Percentiles rank a stretch among this genome's conserved stretches.
Conservation (phyloP, 2,329 filamentous ascomycete genomes). For the Alternaria longipes region DNA sequence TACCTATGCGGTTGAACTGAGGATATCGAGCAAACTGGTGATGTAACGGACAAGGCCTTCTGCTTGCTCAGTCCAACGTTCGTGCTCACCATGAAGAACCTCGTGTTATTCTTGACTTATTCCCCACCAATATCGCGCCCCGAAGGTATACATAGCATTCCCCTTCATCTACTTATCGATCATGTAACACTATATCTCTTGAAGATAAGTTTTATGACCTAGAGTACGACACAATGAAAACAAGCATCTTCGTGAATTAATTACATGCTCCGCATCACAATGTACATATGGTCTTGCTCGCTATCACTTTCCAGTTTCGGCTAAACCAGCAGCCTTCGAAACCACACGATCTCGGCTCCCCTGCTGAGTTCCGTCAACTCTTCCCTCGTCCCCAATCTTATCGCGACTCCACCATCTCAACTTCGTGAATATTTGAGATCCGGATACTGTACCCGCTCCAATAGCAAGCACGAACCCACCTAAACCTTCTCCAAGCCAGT, state of each 20-base stretch:
- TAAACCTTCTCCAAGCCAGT: neutral
- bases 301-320: neutral
- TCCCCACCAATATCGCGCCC: no score
- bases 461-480: neutral
- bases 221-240: no score
- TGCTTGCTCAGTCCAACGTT: neutral
- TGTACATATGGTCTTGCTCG: neutral
- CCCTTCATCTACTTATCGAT: no score
- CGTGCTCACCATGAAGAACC: neutral
- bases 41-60: neutral
- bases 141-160: no score
- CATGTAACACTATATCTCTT: no score
- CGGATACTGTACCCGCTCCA: neutral
- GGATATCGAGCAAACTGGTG: neutral
- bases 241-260: no score
- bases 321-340: neutral
- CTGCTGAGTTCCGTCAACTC: neutral
- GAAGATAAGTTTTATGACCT: no score
- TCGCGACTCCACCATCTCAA: neutral
- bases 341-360: neutral
- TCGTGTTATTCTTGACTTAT: no score
- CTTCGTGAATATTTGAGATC: neutral
- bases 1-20: neutral
- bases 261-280: neutral
- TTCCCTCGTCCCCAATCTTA: neutral